These are phyloP conservation scores for Terfezia claveryi DNA, from an alignment of 495 filamentous ascomycete genomes.

Conservation along the genomic window DNA sequence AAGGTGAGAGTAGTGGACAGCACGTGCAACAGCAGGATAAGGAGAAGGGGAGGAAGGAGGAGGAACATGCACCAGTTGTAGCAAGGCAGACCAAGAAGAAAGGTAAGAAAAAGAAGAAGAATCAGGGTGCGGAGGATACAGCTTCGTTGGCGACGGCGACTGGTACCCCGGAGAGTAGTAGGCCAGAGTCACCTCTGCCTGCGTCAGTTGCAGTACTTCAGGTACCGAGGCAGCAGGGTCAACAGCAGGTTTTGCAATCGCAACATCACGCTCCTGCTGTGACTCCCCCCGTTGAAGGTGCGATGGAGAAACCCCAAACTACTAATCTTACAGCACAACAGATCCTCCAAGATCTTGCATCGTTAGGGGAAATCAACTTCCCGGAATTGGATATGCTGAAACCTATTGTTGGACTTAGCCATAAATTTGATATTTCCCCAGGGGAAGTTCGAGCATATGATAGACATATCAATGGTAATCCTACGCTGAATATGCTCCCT, in stretches of 20 bases:
- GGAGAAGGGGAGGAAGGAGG: constrained; percentile 6
- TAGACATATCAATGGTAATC: not conserved
- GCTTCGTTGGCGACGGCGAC: constrained; percentile 12
- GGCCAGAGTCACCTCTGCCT: not conserved
- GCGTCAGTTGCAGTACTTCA: not conserved
- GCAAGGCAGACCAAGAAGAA: constrained; percentile 19
- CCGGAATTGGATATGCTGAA: constrained; percentile 34
- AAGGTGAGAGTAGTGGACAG: constrained; percentile 7
- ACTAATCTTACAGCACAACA: constrained; percentile 23
- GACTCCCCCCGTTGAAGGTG: not conserved
- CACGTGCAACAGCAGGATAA: constrained; percentile 5
- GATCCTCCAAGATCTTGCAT: constrained; percentile 31
- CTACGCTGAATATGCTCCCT: not conserved
- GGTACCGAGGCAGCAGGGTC: not conserved
- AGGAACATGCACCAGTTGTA: constrained; percentile 13
- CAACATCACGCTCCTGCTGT: not conserved
- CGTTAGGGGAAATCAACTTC: constrained; percentile 26
- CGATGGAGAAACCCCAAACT: not conserved
- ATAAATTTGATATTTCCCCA: constrained; percentile 28
- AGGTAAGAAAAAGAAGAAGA: constrained; percentile 19
- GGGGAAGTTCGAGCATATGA: constrained; percentile 22
- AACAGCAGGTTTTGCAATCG: not conserved
- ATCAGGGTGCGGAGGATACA: constrained; percentile 8
- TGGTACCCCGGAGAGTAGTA: not conserved
- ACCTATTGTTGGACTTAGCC: constrained; percentile 27